Evolutionary conservation across 1,139 yeast genomes (phyloP).

Genomic region (Lodderomyces elongisporus): DNA sequence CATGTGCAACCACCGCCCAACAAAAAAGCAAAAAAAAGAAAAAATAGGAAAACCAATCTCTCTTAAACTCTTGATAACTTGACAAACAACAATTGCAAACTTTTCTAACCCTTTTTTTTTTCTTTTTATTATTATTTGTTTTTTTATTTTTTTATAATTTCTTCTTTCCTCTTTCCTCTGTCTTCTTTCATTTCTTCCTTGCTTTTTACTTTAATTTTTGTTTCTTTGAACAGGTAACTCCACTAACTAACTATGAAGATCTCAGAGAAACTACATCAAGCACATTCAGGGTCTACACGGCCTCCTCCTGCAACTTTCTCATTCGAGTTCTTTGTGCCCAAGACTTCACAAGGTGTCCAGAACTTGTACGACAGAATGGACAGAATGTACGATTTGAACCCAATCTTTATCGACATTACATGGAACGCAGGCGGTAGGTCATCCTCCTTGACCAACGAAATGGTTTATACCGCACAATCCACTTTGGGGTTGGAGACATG

Average conservation of each 20-base stretch:
- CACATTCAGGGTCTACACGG: slow-evolving; percentile 34
- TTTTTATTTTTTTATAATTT: no score
- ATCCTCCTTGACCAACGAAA: slow-evolving; percentile 77
- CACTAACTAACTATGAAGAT: slow-evolving; percentile 37
- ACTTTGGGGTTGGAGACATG: slow-evolving; percentile 95
- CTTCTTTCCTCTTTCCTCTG: no score
- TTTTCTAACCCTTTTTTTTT: no score
- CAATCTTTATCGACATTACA: slow-evolving; percentile 89
- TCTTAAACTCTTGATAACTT: no score
- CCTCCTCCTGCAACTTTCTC: slow-evolving; percentile 74
- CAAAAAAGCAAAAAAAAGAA: no score
- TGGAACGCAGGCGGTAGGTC: slow-evolving; percentile 98
- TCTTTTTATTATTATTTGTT: no score
- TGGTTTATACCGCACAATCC: slow-evolving; percentile 87
- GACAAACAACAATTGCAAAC: no score
- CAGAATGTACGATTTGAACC: slow-evolving; percentile 90
- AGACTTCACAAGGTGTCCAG: slow-evolving; percentile 94
- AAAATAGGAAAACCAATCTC: no score
- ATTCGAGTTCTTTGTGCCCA: slow-evolving; percentile 97
- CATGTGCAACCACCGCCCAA: no score
- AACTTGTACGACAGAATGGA: slow-evolving; percentile 96
- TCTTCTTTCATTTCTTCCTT: no score
- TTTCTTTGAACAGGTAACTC: neutral
- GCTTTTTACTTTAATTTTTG: no score
- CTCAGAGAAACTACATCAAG: slow-evolving; percentile 47